Evolutionary conservation across 2,329 filamentous ascomycete genomes (phyloP).

Genomic region (Aspergillus tamarii): DNA sequence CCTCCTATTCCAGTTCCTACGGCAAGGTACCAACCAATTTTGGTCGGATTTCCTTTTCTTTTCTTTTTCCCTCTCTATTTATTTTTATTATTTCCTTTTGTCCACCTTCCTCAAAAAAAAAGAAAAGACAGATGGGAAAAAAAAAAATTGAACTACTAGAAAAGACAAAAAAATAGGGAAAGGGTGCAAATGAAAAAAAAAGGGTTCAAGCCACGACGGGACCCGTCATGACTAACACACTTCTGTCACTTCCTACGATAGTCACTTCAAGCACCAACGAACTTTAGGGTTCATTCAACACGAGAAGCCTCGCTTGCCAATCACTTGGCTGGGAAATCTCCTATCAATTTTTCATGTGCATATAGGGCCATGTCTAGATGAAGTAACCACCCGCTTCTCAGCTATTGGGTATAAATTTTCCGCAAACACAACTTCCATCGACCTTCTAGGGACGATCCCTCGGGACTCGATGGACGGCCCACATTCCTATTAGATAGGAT

Average conservation of each 20-base stretch:
- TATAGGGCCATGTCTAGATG: not conserved
- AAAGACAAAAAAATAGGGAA: too few relatives aligned
- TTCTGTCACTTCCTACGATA: not conserved
- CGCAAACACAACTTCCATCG: not conserved
- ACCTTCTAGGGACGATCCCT: not conserved
- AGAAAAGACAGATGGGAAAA: too few relatives aligned
- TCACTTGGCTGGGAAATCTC: not conserved
- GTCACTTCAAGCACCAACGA: not conserved
- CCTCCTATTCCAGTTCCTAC: not conserved
- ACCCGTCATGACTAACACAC: not conserved
- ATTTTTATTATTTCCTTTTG: too few relatives aligned
- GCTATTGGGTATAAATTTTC: not conserved
- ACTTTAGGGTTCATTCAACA: not conserved
- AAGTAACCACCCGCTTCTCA: not conserved
- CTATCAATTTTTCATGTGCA: not conserved
- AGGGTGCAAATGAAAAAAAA: not conserved
- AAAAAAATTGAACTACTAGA: too few relatives aligned
- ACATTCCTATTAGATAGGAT: conserved; percentile 18
- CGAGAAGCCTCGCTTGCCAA: not conserved
- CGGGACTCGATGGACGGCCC: conserved; percentile 3
- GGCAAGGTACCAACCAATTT: not conserved
- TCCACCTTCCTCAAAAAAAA: too few relatives aligned
- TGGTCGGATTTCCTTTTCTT: not conserved
- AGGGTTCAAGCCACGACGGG: not conserved
- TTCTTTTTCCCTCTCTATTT: too few relatives aligned